Percentiles rank a stretch among this genome's conserved stretches.
These are phyloP conservation scores for Pachysandra terminalis DNA, from an alignment of 164 flowering plant genomes.

Conservation along the genomic window DNA sequence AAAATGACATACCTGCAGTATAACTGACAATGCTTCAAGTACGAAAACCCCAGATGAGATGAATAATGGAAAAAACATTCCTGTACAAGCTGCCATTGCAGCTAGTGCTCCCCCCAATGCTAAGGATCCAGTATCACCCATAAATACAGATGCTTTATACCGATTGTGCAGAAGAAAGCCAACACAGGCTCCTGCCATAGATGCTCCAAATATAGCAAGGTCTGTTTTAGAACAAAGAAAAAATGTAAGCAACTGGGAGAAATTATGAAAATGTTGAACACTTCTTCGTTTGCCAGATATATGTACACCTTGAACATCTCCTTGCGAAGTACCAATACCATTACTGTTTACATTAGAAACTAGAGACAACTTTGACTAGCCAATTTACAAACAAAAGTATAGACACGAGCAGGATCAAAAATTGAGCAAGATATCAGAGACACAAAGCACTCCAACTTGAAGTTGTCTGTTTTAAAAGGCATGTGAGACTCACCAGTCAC, in stretches of 20 bases:
- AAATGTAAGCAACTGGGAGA: not conserved
- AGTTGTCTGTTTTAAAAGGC: too few species aligned
- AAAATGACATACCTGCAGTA: slow-evolving; percentile 54
- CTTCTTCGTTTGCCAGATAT: too few species aligned
- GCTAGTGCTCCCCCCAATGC: slow-evolving; percentile 91
- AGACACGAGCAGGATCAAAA: too few species aligned
- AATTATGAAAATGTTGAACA: not conserved
- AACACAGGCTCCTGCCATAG: slow-evolving; percentile 95
- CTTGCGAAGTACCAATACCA: too few species aligned
- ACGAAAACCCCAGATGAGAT: slow-evolving; percentile 78
- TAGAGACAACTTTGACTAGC: too few species aligned
- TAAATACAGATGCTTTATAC: slow-evolving; percentile 80
- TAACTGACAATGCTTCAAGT: slow-evolving; percentile 61
- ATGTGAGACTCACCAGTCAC: too few species aligned
- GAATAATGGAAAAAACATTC: slow-evolving; percentile 89
- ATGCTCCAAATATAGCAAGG: slow-evolving; percentile 82
- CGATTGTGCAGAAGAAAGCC: slow-evolving; percentile 91
- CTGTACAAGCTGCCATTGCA: slow-evolving; percentile 94
- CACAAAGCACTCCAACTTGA: too few species aligned
- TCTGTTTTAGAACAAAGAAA: slow-evolving; percentile 34
- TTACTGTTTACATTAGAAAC: too few species aligned
- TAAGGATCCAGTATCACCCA: slow-evolving; percentile 91
- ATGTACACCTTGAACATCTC: too few species aligned
- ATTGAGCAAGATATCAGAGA: too few species aligned
- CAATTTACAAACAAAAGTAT: too few species aligned